Percentiles rank a stretch among this genome's conserved stretches.
Evolutionary conservation across 2,329 filamentous ascomycete species (phyloP).

Genomic region (Alternaria panax): DNA sequence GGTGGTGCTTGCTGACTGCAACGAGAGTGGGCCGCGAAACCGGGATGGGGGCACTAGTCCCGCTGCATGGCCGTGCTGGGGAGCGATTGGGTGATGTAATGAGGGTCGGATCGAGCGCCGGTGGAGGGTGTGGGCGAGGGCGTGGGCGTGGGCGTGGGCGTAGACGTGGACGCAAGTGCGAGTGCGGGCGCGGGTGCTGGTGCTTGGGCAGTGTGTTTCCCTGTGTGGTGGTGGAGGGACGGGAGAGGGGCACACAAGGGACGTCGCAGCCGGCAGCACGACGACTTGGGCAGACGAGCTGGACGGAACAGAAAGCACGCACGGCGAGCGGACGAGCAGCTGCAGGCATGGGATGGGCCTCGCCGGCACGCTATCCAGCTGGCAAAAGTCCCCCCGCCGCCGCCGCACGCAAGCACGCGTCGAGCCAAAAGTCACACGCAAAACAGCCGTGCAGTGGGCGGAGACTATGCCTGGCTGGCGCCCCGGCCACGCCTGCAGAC

Average conservation of each 20-base stretch:
- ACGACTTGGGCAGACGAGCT: conserved; percentile 1
- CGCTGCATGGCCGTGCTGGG: conserved; percentile 35
- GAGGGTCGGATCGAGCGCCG: conserved; percentile 16
- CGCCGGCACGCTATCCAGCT: conserved; percentile 18
- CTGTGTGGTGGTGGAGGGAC: conserved; percentile 9
- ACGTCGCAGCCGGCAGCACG: conserved; percentile 18
- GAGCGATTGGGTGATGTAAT: conserved; percentile 38
- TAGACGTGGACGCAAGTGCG: background rate
- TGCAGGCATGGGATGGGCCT: conserved; percentile 12
- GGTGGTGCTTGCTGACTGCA: conserved; percentile 17
- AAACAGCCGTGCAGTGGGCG: conserved; percentile 10
- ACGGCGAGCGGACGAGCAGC: background rate
- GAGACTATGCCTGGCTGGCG: background rate
- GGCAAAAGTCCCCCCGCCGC: conserved; percentile 18
- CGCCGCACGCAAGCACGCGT: conserved; percentile 16
- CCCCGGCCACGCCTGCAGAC: background rate
- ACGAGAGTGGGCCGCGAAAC: conserved; percentile 12
- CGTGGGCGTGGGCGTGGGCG: background rate
- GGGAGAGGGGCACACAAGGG: conserved; percentile 23
- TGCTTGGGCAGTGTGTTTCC: too few species aligned
- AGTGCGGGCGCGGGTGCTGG: too few species aligned
- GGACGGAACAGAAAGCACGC: background rate
- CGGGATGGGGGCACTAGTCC: conserved; percentile 22
- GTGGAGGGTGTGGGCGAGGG: background rate
- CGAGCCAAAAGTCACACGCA: conserved; percentile 19